Base-by-base conservation (phyloP, 495 filamentous ascomycete genomes). In the Bacidia gigantensis region DNA sequence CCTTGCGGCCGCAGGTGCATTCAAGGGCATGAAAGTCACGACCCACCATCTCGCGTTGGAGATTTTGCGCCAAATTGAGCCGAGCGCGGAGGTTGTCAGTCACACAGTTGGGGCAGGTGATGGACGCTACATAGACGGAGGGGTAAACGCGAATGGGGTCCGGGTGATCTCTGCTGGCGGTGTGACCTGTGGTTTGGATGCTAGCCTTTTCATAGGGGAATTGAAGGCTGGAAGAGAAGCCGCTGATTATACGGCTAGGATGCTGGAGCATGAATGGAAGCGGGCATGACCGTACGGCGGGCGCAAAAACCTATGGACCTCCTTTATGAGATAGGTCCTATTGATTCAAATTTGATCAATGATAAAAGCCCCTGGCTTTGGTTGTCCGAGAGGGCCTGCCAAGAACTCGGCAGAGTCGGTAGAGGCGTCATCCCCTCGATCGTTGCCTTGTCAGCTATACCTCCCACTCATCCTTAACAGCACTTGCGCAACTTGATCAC, bases 21-120 rank as follows among this genome's bases (percentile, higher is more conserved):
- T 89, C 20, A 66, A 69, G 50, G 84, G 84, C 35, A 68, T 87
- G 50, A 75, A 71, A 21, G 82, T 82, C 22, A 84, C 81, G 11
- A 84, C 81, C 17, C 80, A 84, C 59, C 69, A 80, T 49, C 74
- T 70, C 39, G 73, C 64, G 18, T 70, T 89, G 39, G 81, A 87
- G 64, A 76, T 67, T 45, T 59, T 86, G 40, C 82, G 80, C 62
- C 75, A 75, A 58, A 72, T 82, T 2, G 53, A 56, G 39, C 10
- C 11, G 41, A 41, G 29, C 17, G 26, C 48, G 26, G 35, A 56
- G 11, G 48, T 56, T 12, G 26, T 56, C n/a, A 46, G 47, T 2
- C 39, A 29, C 21, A 3, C 24, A 22, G 20, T 12, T 11, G 53
- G 20, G 12, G 14, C 25, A 7, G 25, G 21, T 9, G 21, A 14